These are phyloP conservation scores for Podospora sp. DNA, from an alignment of 495 filamentous ascomycete genomes.

Conservation along the genomic window DNA sequence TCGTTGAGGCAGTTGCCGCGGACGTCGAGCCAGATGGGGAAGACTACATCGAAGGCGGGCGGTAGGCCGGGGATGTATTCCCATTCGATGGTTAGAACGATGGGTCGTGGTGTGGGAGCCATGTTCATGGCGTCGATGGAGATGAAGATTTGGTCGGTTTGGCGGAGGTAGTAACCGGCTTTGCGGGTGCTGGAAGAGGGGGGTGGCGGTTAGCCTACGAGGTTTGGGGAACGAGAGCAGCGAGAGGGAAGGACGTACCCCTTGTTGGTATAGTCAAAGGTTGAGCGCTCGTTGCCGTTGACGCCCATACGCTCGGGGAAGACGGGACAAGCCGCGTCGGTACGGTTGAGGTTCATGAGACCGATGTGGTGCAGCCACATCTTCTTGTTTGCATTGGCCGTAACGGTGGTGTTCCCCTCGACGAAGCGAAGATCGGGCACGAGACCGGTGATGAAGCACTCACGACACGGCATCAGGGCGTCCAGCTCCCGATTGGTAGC, in stretches of 20 bases:
- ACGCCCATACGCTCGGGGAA: conserved; percentile 20
- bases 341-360: conserved; percentile 22
- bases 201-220: no score
- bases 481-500: not conserved
- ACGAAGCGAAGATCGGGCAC: conserved; percentile 9
- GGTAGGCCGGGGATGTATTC: conserved; percentile 9
- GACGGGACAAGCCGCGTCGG: conserved; percentile 5
- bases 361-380: conserved; percentile 25
- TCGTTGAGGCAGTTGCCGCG: conserved; percentile 19
- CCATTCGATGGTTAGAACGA: conserved; percentile 18
- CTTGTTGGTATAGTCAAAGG: conserved; percentile 16
- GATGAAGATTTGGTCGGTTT: conserved; percentile 10
- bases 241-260: no score
- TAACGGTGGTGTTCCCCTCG: conserved; percentile 6
- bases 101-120: not conserved
- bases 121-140: conserved; percentile 20
- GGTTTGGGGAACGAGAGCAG: no score
- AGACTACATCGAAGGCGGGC: conserved; percentile 14
- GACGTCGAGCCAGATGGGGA: conserved; percentile 21
- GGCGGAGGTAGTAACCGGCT: conserved; percentile 18
- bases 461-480: conserved; percentile 18
- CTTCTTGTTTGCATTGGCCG: conserved; percentile 22
- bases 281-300: conserved; percentile 21
- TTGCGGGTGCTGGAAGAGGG: no score
- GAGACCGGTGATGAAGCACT: conserved; percentile 16